Evolutionary conservation across 2,329 filamentous ascomycete species (phyloP).

Genomic region (Teratosphaeria epicoccoides): DNA sequence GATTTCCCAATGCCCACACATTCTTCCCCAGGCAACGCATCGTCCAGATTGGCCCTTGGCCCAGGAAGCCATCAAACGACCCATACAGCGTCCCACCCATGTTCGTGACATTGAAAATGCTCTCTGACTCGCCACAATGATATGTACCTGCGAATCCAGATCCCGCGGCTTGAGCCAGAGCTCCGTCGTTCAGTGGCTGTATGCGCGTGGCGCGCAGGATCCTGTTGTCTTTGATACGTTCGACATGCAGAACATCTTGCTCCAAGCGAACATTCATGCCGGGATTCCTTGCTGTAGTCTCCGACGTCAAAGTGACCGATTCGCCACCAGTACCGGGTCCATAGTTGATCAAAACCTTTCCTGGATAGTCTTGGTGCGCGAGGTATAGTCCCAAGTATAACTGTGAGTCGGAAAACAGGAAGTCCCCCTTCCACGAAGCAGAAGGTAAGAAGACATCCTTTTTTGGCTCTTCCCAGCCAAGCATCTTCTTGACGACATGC

Average conservation of each 20-base stretch:
- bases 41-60: conserved; percentile 28
- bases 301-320: conserved; percentile 14
- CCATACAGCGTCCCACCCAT: conserved; percentile 32
- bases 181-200: not conserved
- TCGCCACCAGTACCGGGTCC: conserved; percentile 10
- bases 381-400: conserved; percentile 1
- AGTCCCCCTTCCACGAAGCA: conserved; percentile 27
- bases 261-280: conserved; percentile 23
- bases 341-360: conserved; percentile 26
- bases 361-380: conserved; percentile 6
- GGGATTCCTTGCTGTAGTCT: conserved; percentile 12
- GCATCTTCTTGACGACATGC: conserved; percentile 24
- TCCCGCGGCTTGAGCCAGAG: not conserved
- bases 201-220: conserved; percentile 4
- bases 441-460: conserved; percentile 5
- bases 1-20: conserved; percentile 31
- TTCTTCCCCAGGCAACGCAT: conserved; percentile 32
- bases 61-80: conserved; percentile 33
- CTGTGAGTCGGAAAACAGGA: conserved; percentile 23
- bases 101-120: conserved; percentile 27
- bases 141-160: conserved; percentile 24
- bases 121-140: conserved; percentile 28
- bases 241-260: conserved; percentile 16
- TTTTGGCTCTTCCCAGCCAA: conserved; percentile 17
- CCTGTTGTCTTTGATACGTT: conserved; percentile 14